Evolutionary conservation across 805 yeast species (phyloP).

Genomic region (Groenewaldozyma tartarivorans): DNA sequence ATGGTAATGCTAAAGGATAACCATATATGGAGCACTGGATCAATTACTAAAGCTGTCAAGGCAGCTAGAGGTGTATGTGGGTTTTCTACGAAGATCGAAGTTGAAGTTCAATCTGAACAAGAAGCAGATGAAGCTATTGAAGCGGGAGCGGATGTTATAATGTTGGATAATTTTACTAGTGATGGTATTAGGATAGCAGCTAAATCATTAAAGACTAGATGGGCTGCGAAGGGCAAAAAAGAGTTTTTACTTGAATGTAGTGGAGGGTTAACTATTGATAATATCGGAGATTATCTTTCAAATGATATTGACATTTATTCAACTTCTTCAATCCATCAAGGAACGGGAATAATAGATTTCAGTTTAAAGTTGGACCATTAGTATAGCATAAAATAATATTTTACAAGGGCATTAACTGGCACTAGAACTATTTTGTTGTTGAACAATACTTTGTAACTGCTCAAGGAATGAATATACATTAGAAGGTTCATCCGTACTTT

Average conservation of each 20-base stretch:
- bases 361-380: constrained; percentile 60
- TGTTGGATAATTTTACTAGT: constrained; percentile 83
- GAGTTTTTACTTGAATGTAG: constrained; percentile 74
- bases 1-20: constrained; percentile 97
- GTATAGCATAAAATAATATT: neutral
- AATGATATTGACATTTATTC: constrained; percentile 82
- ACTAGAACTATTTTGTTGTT: neutral
- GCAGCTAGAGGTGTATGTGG: constrained; percentile 78
- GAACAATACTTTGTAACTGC: constrained; percentile 4
- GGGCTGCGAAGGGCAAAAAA: constrained; percentile 34
- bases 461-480: constrained; percentile 13
- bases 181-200: constrained; percentile 60
- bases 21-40: constrained; percentile 88
- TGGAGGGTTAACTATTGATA: constrained; percentile 74
- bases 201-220: constrained; percentile 44
- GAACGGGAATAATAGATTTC: constrained; percentile 74
- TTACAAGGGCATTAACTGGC: neutral
- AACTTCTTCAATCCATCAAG: constrained; percentile 88
- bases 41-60: constrained; percentile 73
- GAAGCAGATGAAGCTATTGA: constrained; percentile 89
- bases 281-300: constrained; percentile 56
- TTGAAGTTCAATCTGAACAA: constrained; percentile 74
- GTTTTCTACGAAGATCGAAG: constrained; percentile 83
- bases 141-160: constrained; percentile 92
- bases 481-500: neutral